Evolutionary conservation across 2,329 filamentous ascomycete species (phyloP), one percentile per base, ranked within the genome.

Genomic region (Neopestalotiopsis rosae): DNA sequence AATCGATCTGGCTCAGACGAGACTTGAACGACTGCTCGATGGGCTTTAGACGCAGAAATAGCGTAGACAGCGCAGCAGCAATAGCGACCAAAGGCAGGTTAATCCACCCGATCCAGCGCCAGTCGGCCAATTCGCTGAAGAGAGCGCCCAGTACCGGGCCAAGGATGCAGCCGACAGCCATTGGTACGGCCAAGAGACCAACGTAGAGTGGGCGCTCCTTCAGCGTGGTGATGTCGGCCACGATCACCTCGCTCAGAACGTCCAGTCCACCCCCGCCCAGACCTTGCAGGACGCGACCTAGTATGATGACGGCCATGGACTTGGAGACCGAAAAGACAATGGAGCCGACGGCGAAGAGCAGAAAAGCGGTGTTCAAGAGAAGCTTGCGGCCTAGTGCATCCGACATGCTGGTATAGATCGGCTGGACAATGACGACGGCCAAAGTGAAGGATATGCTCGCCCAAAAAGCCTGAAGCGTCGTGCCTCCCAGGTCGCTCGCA

Each of bases 311-410:
- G 5, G 34, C n/a, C 75, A 78, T 78, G 28, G 71, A 72, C 13
- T 59, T 57, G 1, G 74, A 74, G 3, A 75, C 65, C 24, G 77
- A 74, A 58, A 80, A 79, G 42, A 76, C 69, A 62, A 79, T 69
- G 57, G 74, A 81, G 62, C 80, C 82, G 59, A 71, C 68, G 4
- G 67, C 81, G 62, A 76, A 85, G 73, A 86, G 70, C 2, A 71
- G 13, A 32, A 76, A 74, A 17, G 75, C 72, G 14, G 74, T 68
- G 59, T 79, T 76, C 10, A 80, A 72, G 9, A 74, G 74, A 1
- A 70, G 69, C 63, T 79, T 79, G 45, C 79, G 77, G 28, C 79
- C 79, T 12, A 80, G 71, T 4, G 76, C 69, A 42, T 78, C 74
- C 17, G 78, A 79, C 17, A 77, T 68, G 62, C 71, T 76, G 49